phyloP scores from a whole-genome alignment of 2,329 filamentous ascomycete species.

The Fusarium piperis region DNA sequence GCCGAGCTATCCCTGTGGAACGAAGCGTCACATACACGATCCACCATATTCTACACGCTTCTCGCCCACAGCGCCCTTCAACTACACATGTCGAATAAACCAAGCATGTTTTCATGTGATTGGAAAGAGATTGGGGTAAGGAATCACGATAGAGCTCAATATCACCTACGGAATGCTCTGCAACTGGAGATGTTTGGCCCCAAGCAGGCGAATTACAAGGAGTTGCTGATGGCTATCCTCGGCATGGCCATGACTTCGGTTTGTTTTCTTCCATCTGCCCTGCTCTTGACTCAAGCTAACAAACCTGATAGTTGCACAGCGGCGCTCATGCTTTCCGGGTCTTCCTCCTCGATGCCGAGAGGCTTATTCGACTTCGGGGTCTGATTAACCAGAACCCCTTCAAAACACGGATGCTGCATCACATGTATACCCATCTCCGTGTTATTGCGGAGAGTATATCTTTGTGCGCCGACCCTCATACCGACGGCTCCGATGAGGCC shows the following conservation, averaged over 20 bases:
- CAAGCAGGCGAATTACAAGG: slow-evolving; percentile 54
- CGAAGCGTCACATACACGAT: slow-evolving; percentile 48
- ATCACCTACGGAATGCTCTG: slow-evolving; percentile 47
- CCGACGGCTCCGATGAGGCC: neutral
- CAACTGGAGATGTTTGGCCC: slow-evolving; percentile 45
- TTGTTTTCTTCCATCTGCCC: accelerated
- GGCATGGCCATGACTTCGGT: slow-evolving; percentile 40
- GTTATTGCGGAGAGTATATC: slow-evolving; percentile 56
- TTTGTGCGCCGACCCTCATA: slow-evolving; percentile 2
- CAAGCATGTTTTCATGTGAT: slow-evolving; percentile 13
- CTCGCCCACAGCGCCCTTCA: slow-evolving; percentile 56
- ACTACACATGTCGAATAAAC: slow-evolving; percentile 39
- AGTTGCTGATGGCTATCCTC: slow-evolving; percentile 55
- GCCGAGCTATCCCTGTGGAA: slow-evolving; percentile 55
- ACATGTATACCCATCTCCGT: slow-evolving; percentile 57
- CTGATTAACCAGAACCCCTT: slow-evolving; percentile 52
- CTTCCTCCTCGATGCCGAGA: slow-evolving; percentile 54
- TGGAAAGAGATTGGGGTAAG: slow-evolving; percentile 43
- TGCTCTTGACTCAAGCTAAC: neutral
- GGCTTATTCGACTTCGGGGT: slow-evolving; percentile 51
- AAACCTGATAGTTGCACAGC: slow-evolving; percentile 16
- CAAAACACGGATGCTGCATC: slow-evolving; percentile 55
- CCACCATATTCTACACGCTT: slow-evolving; percentile 51
- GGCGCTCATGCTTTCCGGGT: slow-evolving; percentile 28
- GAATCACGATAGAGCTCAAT: slow-evolving; percentile 46